phyloP scores from a whole-genome alignment of 352 stramenopile species.

The Globisporangium apiculatum region DNA sequence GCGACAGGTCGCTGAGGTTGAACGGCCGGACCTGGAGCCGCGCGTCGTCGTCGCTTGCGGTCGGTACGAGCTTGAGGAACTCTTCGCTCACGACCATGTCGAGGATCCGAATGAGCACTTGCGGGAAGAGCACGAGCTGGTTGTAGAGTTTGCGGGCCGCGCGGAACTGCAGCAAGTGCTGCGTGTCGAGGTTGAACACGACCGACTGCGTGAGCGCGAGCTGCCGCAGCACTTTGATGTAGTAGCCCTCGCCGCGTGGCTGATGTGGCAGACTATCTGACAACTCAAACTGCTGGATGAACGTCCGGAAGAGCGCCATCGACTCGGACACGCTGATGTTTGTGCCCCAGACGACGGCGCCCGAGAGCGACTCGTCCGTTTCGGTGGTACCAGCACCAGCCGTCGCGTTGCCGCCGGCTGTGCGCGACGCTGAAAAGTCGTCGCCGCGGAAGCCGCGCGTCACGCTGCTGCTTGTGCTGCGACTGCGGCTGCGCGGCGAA shows the following conservation, averaged over 20 bases:
- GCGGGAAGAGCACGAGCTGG: constrained; percentile 95
- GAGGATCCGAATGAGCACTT: constrained; percentile 94
- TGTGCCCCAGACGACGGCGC: constrained; percentile 91
- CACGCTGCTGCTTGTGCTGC: background rate
- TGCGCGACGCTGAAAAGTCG: constrained; percentile 31
- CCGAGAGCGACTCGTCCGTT: constrained; percentile 47
- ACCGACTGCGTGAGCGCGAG: constrained; percentile 77
- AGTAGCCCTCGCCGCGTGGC: constrained; percentile 51
- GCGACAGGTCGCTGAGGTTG: constrained; percentile 91
- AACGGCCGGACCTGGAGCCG: constrained; percentile 95
- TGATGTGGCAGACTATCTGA: constrained; percentile 16
- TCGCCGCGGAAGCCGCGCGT: constrained; percentile 13
- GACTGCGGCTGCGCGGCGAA: constrained; percentile 28
- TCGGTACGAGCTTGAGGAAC: constrained; percentile 50
- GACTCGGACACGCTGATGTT: constrained; percentile 90
- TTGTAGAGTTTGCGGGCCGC: constrained; percentile 90
- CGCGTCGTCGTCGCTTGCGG: constrained; percentile 43
- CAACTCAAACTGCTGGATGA: constrained; percentile 81
- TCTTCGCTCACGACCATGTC: constrained; percentile 95
- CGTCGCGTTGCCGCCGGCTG: constrained; percentile 11
- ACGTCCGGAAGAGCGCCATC: constrained; percentile 87
- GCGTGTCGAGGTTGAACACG: constrained; percentile 89
- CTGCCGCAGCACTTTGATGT: constrained; percentile 70
- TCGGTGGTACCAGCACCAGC: constrained; percentile 4
- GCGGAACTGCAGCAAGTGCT: constrained; percentile 82